A percentile compares a stretch with the other conserved stretches of the same genome.
Conservation (phyloP, 495 filamentous ascomycete species). For the Penicillium steckii region DNA sequence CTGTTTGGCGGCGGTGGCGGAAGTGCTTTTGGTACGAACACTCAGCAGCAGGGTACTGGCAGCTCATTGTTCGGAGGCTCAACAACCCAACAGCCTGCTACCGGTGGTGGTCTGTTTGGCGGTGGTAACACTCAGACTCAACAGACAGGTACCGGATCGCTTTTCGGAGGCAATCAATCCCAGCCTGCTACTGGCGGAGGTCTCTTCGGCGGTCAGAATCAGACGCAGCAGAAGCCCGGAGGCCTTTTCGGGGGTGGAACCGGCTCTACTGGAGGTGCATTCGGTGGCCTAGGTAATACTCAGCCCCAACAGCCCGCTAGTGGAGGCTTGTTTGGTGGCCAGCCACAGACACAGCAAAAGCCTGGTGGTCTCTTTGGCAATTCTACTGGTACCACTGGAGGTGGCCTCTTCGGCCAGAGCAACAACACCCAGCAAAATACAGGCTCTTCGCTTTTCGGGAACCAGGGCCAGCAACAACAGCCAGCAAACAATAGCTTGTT, state of each 20-base stretch:
- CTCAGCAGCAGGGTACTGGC: constrained; percentile 36
- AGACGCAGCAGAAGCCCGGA: constrained; percentile 52
- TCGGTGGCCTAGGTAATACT: constrained; percentile 23
- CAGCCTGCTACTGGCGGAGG: constrained; percentile 17
- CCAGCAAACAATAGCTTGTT: constrained; percentile 63
- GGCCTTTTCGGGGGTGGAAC: constrained; percentile 51
- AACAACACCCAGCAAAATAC: constrained; percentile 33
- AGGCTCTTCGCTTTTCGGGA: constrained; percentile 60
- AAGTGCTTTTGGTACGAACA: constrained; percentile 37
- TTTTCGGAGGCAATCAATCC: constrained; percentile 14
- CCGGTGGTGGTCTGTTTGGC: constrained; percentile 33
- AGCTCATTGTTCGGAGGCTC: constrained; percentile 46
- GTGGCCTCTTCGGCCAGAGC: constrained; percentile 48
- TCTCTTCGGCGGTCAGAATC: constrained; percentile 23
- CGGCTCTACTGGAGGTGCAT: constrained; percentile 20
- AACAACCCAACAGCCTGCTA: constrained; percentile 30
- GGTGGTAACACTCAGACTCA: constrained; percentile 25
- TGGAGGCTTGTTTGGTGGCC: constrained; percentile 20
- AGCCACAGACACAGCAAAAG: constrained; percentile 38
- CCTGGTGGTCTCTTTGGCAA: constrained; percentile 31
- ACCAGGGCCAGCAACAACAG: constrained; percentile 61
- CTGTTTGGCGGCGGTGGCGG: constrained; percentile 39
- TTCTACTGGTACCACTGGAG: constrained; percentile 27
- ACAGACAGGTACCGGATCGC: constrained; percentile 41
- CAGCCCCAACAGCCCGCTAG: constrained; percentile 25